These are phyloP conservation scores for Pyricularia sp. DNA, from an alignment of 2,329 filamentous ascomycete species.

Conservation along the genomic window DNA sequence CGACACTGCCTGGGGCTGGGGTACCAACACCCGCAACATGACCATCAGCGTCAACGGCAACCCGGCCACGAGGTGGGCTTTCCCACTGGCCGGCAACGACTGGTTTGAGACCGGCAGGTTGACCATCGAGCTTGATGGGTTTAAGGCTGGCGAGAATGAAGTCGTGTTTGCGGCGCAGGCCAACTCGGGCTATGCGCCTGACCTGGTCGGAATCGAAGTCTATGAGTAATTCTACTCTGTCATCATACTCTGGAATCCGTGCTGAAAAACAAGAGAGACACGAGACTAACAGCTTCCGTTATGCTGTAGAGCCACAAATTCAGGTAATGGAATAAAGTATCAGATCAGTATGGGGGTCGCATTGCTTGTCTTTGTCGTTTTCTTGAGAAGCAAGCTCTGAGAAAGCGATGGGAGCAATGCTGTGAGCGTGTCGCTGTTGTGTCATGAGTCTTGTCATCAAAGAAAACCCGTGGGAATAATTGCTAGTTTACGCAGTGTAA, in stretches of 20 bases:
- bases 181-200: constrained; percentile 24
- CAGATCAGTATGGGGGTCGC: background rate
- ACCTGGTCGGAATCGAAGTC: constrained; percentile 32
- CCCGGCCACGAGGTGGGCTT: constrained; percentile 32
- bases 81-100: constrained; percentile 37
- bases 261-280: background rate
- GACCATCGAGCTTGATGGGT: constrained; percentile 33
- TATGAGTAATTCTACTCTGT: constrained; percentile 13
- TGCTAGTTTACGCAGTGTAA: no score
- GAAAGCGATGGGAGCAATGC: no score
- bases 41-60: constrained; percentile 37
- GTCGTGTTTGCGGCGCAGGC: constrained; percentile 23
- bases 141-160: constrained; percentile 28
- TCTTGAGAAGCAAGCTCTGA: background rate
- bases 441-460: background rate
- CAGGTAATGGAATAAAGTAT: background rate
- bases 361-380: background rate
- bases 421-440: background rate
- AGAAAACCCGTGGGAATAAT: no score
- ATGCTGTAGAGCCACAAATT: background rate
- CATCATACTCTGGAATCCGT: background rate
- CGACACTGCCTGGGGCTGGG: constrained; percentile 29
- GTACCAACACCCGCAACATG: constrained; percentile 39
- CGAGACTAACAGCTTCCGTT: background rate
- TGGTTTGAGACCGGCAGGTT: constrained; percentile 40